These are phyloP conservation scores for Pueraria montana DNA, from an alignment of 306 rosid genomes.

Conservation along the genomic window DNA sequence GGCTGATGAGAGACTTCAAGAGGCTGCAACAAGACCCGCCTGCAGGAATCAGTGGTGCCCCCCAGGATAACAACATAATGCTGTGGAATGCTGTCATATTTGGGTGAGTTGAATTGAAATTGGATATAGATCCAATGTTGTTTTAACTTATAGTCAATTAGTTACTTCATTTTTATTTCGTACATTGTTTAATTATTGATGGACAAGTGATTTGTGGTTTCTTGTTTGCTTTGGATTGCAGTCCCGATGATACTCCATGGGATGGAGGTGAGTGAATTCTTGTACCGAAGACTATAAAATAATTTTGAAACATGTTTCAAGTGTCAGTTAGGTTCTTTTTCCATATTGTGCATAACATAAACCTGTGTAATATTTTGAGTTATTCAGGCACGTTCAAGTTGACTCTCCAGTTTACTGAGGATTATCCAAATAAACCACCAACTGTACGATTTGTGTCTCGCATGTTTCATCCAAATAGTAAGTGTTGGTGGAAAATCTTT, in stretches of 20 bases:
- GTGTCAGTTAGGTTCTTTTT: not conserved
- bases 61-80: slow-evolving; percentile 89
- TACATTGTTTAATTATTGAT: slow-evolving; percentile 45
- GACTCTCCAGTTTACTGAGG: slow-evolving; percentile 78
- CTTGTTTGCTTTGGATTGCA: slow-evolving; percentile 62
- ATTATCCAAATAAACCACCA: slow-evolving; percentile 85
- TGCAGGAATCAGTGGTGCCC: slow-evolving; percentile 96
- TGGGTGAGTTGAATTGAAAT: slow-evolving; percentile 64
- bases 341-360: slow-evolving; percentile 12
- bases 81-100: slow-evolving; percentile 95
- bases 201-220: slow-evolving; percentile 55
- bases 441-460: slow-evolving; percentile 83
- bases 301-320: not conserved
- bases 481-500: slow-evolving; percentile 44
- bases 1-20: slow-evolving; percentile 94
- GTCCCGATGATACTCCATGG: slow-evolving; percentile 66
- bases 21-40: slow-evolving; percentile 95
- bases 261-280: slow-evolving; percentile 57
- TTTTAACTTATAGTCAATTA: not conserved
- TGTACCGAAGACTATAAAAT: not conserved
- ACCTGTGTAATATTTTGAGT: slow-evolving; percentile 31
- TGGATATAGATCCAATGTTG: slow-evolving; percentile 19
- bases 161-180: slow-evolving; percentile 29
- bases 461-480: slow-evolving; percentile 87
- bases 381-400: slow-evolving; percentile 76